A percentile compares a stretch with the other conserved stretches of the same genome.
Conservation (phyloP, 805 yeast species). For the Candida maltosa region DNA sequence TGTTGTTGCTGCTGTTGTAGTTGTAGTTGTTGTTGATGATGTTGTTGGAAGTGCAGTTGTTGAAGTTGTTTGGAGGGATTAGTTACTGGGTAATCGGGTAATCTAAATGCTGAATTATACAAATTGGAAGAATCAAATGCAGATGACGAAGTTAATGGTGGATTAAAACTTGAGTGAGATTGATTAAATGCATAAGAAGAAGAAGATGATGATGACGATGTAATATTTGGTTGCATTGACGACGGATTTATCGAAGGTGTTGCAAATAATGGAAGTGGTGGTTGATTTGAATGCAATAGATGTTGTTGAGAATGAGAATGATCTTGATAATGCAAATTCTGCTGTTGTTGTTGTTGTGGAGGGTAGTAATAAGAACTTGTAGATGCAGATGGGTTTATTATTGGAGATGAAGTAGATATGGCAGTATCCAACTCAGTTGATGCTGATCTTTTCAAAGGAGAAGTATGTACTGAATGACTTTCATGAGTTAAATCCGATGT, state of each 20-base stretch:
- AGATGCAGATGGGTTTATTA: no score
- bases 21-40: constrained; percentile 3
- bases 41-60: constrained; percentile 5
- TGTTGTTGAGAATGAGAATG: not conserved
- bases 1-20: constrained; percentile 1
- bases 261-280: no score
- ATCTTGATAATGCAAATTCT: not conserved
- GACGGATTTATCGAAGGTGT: not conserved
- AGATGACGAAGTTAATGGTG: not conserved
- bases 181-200: constrained; percentile 3
- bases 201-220: constrained; percentile 1
- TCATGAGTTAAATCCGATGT: not conserved
- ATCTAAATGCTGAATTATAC: not conserved
- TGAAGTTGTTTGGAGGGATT: constrained; percentile 1
- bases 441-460: constrained; percentile 9
- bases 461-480: constrained; percentile 2
- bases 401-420: constrained; percentile 2
- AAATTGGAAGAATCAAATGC: not conserved
- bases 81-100: constrained; percentile 3
- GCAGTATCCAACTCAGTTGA: constrained; percentile 6
- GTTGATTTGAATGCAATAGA: not conserved
- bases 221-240: not conserved
- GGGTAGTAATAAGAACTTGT: constrained; percentile 5
- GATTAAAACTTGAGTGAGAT: not conserved
- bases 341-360: not conserved